These are phyloP conservation scores for Isoetes taiwanensis DNA, from an alignment of 75 land plant species.

Conservation along the genomic window DNA sequence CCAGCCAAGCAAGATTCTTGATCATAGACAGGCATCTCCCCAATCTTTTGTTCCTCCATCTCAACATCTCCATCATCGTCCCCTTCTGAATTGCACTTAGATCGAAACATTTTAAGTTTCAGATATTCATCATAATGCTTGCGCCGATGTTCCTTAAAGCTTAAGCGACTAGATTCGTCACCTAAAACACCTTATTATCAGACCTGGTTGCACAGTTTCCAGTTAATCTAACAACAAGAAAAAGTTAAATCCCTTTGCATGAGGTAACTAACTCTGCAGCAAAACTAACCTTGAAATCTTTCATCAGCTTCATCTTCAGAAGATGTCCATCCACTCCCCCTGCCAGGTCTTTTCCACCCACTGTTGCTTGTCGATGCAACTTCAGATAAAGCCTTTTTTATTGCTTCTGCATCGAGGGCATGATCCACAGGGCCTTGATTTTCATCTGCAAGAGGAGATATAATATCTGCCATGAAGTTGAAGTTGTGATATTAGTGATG, in stretches of 20 bases:
- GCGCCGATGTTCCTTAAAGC: constrained; percentile 17
- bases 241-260: too few relatives aligned
- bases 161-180: too few relatives aligned
- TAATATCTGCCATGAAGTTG: constrained; percentile 24
- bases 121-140: constrained; percentile 19
- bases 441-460: constrained; percentile 40
- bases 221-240: too few relatives aligned
- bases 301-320: constrained; percentile 79
- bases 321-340: constrained; percentile 54
- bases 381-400: constrained; percentile 47
- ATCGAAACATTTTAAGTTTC: constrained; percentile 7
- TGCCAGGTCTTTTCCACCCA: constrained; percentile 3
- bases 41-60: neutral
- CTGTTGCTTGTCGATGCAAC: constrained; percentile 51
- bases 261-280: too few relatives aligned
- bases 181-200: too few relatives aligned
- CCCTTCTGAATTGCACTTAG: neutral
- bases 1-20: too few relatives aligned
- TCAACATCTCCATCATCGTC: constrained; percentile 10
- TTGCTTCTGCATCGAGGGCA: constrained; percentile 55
- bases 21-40: too few relatives aligned
- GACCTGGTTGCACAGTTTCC: too few relatives aligned
- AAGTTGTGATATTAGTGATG: neutral
- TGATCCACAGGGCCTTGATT: constrained; percentile 26
- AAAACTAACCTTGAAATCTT: too few relatives aligned